These are phyloP conservation scores for Zasmidium citrigriseum DNA, from an alignment of 2,329 filamentous ascomycete genomes.

Conservation along the genomic window DNA sequence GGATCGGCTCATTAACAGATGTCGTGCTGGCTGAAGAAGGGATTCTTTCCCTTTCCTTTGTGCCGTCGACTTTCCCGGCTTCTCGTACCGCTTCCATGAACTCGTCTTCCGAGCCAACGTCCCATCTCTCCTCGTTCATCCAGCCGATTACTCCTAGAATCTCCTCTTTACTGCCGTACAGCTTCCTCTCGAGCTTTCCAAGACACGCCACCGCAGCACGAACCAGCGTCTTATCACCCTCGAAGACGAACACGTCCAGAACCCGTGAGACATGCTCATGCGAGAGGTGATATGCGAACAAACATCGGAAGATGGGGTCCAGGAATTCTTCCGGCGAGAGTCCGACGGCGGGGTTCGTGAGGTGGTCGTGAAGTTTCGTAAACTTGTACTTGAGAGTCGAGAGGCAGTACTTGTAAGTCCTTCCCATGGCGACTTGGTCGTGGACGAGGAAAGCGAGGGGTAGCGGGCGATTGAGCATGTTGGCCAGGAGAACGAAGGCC, in stretches of 20 bases:
- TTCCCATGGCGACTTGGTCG: slow-evolving; percentile 67
- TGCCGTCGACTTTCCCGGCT: slow-evolving; percentile 38
- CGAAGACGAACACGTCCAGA: slow-evolving; percentile 83
- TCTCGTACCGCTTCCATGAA: slow-evolving; percentile 40
- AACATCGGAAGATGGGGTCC: slow-evolving; percentile 34
- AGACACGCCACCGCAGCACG: slow-evolving; percentile 71
- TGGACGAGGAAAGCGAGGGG: slow-evolving; percentile 74
- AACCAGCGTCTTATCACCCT: slow-evolving; percentile 72
- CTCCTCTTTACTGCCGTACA: slow-evolving; percentile 49
- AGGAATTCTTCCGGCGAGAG: slow-evolving; percentile 41
- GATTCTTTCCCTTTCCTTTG: neutral
- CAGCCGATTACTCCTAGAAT: slow-evolving; percentile 47
- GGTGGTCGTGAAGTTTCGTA: slow-evolving; percentile 63
- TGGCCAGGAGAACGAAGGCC: slow-evolving; percentile 72
- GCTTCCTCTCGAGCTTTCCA: slow-evolving; percentile 50
- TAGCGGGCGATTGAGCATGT: slow-evolving; percentile 73
- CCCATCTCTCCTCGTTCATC: slow-evolving; percentile 35
- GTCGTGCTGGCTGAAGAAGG: neutral
- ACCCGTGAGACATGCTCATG: slow-evolving; percentile 61
- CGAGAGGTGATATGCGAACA: slow-evolving; percentile 35
- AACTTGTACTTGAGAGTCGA: slow-evolving; percentile 67
- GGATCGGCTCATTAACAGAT: neutral
- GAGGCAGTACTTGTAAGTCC: slow-evolving; percentile 69
- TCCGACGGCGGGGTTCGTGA: slow-evolving; percentile 46
- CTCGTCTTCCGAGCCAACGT: slow-evolving; percentile 40